These are phyloP conservation scores for Biscogniauxia marginata DNA, from an alignment of 2,329 filamentous ascomycete genomes.

Conservation along the genomic window DNA sequence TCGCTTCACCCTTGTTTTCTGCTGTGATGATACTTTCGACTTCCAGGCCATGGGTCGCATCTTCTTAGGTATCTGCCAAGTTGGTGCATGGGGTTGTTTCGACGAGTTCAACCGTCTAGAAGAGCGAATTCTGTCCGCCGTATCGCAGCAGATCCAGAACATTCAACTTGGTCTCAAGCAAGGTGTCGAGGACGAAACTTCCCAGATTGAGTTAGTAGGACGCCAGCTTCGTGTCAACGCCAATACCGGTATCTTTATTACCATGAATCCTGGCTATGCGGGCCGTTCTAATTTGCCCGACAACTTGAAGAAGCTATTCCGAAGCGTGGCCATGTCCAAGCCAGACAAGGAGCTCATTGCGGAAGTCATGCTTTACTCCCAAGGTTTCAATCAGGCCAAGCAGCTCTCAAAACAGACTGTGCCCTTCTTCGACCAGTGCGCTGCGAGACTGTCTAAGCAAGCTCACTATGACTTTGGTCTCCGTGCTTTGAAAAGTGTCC, in stretches of 20 bases:
- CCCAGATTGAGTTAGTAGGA: conserved; percentile 92
- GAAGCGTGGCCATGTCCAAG: conserved; percentile 99
- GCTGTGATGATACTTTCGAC: conserved; percentile 98
- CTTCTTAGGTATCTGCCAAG: conserved; percentile 97
- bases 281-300: conserved; percentile 97
- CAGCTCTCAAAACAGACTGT: conserved; percentile 91
- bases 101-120: conserved; percentile 99
- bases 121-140: conserved; percentile 93
- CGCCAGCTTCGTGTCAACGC: conserved; percentile 85
- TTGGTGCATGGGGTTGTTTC: conserved; percentile 99
- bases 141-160: conserved; percentile 99
- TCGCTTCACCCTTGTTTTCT: conserved; percentile 97
- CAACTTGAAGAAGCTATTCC: conserved; percentile 99
- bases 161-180: conserved; percentile 95
- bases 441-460: conserved; percentile 81
- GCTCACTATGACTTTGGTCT: conserved; percentile 99
- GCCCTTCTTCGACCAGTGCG: conserved; percentile 95
- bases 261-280: conserved; percentile 99
- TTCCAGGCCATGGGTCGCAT: conserved; percentile 99
- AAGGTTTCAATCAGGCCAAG: conserved; percentile 97
- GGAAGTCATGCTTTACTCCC: conserved; percentile 99
- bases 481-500: conserved; percentile 95
- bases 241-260: conserved; percentile 99
- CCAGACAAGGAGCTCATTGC: conserved; percentile 99
- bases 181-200: conserved; percentile 73